Evolutionary conservation across 169 alveolate genomes (phyloP), one percentile per base, ranked within the genome.

Genomic region (Plasmodium ovale): DNA sequence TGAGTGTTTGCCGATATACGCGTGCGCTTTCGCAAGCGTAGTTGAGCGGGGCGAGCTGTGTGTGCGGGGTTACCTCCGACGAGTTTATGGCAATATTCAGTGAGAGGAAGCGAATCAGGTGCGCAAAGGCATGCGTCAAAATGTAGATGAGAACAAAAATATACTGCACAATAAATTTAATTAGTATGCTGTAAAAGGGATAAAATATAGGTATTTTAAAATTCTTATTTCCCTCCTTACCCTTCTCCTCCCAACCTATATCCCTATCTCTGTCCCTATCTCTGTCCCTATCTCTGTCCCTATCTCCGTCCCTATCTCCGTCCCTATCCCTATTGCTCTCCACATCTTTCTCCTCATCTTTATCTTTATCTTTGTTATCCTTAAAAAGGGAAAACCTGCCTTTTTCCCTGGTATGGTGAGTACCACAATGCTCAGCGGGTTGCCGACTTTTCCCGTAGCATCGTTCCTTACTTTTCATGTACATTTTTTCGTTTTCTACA

Each of bases 1-100:
- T 31, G 14, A 14, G 10, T 14, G 42, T 10, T 9, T 33, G 58
- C 44, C 27, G 4, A 44, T 37, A 51, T 14, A 49, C 64, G 33
- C 27, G 25, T 9, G 1, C 42, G 39, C 84, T 2, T 58, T 21
- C 16, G 9, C 56, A 73, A n/a, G 16, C 47, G 0, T 56, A 72
- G 21, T 39, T 6, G 49, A 1, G 69, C n/a, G n/a, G n/a, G n/a
- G n/a, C n/a, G n/a, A n/a, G n/a, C n/a, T n/a, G n/a, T n/a, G n/a
- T n/a, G n/a, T n/a, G n/a, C n/a, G n/a, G 14, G 12, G 39, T 87
- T 59, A 92, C 95, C 92, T 96, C 98, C 54, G 98, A 95, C 14
- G 98, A 96, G 67, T 96, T 95, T 51, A 96, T 94, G n/a, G 98
- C 97, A 31, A 96, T 96, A 87, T 95, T 96, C 42, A 96, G 87